These are phyloP conservation scores for Usnea hakonensis DNA, from an alignment of 495 filamentous ascomycete species.

Conservation along the genomic window DNA sequence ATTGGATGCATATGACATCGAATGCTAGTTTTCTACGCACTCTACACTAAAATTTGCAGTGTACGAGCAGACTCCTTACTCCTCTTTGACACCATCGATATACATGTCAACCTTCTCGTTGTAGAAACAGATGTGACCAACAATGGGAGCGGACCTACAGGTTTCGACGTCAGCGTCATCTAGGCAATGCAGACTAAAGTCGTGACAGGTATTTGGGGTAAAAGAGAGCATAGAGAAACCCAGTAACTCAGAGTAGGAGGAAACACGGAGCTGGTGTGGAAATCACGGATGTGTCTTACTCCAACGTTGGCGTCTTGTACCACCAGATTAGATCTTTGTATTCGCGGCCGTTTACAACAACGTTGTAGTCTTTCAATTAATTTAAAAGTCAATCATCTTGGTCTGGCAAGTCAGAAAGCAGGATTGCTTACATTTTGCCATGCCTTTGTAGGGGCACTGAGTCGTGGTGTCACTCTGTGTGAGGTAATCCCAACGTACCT, in stretches of 20 bases:
- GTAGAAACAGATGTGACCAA: constrained; percentile 47
- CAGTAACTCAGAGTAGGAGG: too few species aligned
- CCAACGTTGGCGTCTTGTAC: constrained; percentile 27
- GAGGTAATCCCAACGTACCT: constrained; percentile 17
- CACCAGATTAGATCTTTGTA: constrained; percentile 48
- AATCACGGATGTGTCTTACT: too few species aligned
- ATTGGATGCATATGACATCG: too few species aligned
- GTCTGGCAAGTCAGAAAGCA: background rate
- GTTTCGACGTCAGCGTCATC: constrained; percentile 43
- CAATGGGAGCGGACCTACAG: constrained; percentile 36
- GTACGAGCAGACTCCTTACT: background rate
- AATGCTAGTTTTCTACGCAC: background rate
- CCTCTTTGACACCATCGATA: constrained; percentile 44
- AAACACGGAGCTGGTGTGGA: too few species aligned
- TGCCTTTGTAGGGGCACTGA: constrained; percentile 21
- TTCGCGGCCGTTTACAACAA: constrained; percentile 31
- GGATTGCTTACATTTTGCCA: constrained; percentile 17
- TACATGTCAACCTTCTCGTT: constrained; percentile 54
- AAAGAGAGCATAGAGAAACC: too few species aligned
- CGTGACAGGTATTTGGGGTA: too few species aligned
- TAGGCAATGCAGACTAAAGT: too few species aligned
- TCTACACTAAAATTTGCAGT: background rate
- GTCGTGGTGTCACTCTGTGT: constrained; percentile 18
- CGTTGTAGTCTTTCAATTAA: constrained; percentile 27
- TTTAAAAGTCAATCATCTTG: background rate